A percentile compares a stretch with the other conserved stretches of the same genome.
Evolutionary conservation across 129 eudicot genomes (phyloP).

Genomic region (Helianthus annuus): HanXRQr2.0-SUNRISE NC_035434.2:141272829-141273328

Average conservation of each 20-base stretch:
- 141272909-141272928: too few species aligned
- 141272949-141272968: too few species aligned
- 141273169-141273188: background rate
- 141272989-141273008: too few species aligned
- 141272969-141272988: too few species aligned
- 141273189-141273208: background rate
- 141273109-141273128: background rate
- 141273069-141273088: background rate
- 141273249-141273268: conserved; percentile 27
- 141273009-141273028: background rate
- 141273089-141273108: background rate
- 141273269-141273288: conserved; percentile 26
- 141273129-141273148: background rate
- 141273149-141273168: background rate
- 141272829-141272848: background rate
- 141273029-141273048: too few species aligned
- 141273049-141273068: background rate
- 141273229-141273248: background rate
- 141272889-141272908: background rate
- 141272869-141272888: too few species aligned
- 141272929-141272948: too few species aligned
- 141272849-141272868: background rate
- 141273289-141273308: conserved; percentile 31
- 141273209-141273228: background rate
- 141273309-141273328: conserved; percentile 20